A percentile compares a stretch with the other conserved stretches of the same genome.
phyloP scores from a whole-genome alignment of 352 stramenopile genomes.

The Pseudoperonospora humuli region DNA sequence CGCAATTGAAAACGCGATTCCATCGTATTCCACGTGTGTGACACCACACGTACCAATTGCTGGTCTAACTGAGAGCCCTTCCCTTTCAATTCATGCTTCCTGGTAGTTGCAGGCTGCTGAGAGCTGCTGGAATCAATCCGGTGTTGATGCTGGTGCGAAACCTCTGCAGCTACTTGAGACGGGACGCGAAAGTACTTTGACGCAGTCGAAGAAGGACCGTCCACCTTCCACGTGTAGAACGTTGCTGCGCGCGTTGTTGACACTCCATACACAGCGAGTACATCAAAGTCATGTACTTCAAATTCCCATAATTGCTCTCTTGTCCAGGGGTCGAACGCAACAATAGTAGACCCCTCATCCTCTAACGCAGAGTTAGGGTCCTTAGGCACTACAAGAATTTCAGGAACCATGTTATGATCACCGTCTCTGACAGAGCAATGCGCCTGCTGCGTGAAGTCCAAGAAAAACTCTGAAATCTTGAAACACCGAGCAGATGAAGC shows the following conservation, averaged over 20 bases:
- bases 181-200: conserved; percentile 1
- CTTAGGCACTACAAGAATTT: conserved; percentile 55
- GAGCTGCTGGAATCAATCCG: conserved; percentile 6
- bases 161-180: conserved; percentile 1
- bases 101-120: not conserved
- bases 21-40: conserved; percentile 29
- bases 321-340: conserved; percentile 64
- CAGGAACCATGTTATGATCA: conserved; percentile 25
- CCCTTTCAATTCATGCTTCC: not conserved
- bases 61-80: conserved; percentile 8
- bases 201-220: conserved; percentile 49
- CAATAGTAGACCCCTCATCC: conserved; percentile 61
- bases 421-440: conserved; percentile 33
- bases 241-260: conserved; percentile 39
- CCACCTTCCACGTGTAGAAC: conserved; percentile 69
- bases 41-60: conserved; percentile 19
- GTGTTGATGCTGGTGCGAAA: conserved; percentile 1
- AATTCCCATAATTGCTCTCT: conserved; percentile 66
- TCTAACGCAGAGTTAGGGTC: conserved; percentile 37
- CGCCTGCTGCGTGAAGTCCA: conserved; percentile 56
- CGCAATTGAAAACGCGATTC: conserved; percentile 44
- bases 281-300: conserved; percentile 62
- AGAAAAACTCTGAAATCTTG: conserved; percentile 77
- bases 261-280: conserved; percentile 61
- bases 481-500: conserved; percentile 57